These are phyloP conservation scores for Fusarium sarcochroum DNA, from an alignment of 2,329 filamentous ascomycete genomes.

Conservation along the genomic window DNA sequence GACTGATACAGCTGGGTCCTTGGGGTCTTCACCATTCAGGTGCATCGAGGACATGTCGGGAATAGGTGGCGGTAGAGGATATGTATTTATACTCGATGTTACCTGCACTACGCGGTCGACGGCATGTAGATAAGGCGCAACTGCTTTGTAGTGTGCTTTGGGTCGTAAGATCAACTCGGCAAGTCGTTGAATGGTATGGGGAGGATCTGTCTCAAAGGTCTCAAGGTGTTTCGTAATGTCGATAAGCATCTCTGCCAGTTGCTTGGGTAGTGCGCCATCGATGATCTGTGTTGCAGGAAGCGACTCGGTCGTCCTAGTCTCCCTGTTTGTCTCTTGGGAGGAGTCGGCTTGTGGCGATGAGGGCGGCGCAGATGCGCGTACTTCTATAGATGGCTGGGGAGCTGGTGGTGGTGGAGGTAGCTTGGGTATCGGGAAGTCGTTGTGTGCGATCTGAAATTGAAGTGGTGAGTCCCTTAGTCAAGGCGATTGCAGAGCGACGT, in stretches of 20 bases:
- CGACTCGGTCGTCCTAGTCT: constrained; percentile 69
- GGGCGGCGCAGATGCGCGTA: constrained; percentile 59
- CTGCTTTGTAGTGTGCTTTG: constrained; percentile 81
- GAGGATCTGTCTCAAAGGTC: constrained; percentile 81
- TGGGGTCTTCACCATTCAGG: constrained; percentile 72
- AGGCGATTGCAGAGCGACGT: neutral
- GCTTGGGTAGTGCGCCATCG: constrained; percentile 70
- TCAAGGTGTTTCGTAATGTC: constrained; percentile 74
- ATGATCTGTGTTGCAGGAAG: constrained; percentile 51
- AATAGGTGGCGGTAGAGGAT: constrained; percentile 82
- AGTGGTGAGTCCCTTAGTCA: constrained; percentile 6
- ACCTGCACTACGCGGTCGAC: constrained; percentile 93
- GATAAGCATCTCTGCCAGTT: constrained; percentile 72
- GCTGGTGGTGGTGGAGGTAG: constrained; percentile 62
- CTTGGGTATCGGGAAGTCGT: constrained; percentile 80
- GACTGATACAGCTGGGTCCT: constrained; percentile 56
- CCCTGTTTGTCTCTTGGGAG: constrained; percentile 76
- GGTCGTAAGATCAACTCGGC: constrained; percentile 87
- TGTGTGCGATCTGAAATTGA: constrained; percentile 74
- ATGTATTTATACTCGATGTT: constrained; percentile 83
- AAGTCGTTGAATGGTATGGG: constrained; percentile 93
- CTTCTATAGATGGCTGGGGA: constrained; percentile 58
- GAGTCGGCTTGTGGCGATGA: constrained; percentile 59
- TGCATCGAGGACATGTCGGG: constrained; percentile 69
- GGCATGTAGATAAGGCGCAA: constrained; percentile 89